Evolutionary conservation across 768 basidiomycete genomes (phyloP).

Genomic region (Daedalea quercina): DNA sequence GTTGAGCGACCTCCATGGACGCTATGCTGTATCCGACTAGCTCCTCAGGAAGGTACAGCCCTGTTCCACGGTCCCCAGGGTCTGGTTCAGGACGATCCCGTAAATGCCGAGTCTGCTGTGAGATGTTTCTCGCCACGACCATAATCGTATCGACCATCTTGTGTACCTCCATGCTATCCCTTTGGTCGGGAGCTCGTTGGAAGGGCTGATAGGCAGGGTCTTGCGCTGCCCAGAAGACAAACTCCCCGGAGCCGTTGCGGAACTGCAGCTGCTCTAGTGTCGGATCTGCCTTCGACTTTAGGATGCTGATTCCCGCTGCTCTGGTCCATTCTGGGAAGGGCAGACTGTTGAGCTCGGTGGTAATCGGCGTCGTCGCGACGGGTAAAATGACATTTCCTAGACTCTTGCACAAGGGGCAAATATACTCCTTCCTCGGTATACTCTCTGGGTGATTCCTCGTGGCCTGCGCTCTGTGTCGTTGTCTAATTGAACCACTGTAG

Average conservation of each 20-base stretch:
- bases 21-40: conserved; percentile 84
- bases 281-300: conserved; percentile 76
- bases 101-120: conserved; percentile 79
- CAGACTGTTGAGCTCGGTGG: conserved; percentile 41
- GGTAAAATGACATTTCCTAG: conserved; percentile 93
- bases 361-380: conserved; percentile 46
- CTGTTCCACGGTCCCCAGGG: conserved; percentile 66
- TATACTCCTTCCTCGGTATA: conserved; percentile 89
- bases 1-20: conserved; percentile 71
- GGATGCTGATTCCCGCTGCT: conserved; percentile 79
- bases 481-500: conserved; percentile 80
- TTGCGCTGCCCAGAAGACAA: conserved; percentile 84
- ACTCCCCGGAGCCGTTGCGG: conserved; percentile 78
- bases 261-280: conserved; percentile 68
- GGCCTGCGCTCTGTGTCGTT: conserved; percentile 81
- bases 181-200: conserved; percentile 42
- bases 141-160: conserved; percentile 89
- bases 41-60: conserved; percentile 89
- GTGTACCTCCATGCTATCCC: conserved; percentile 50
- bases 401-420: conserved; percentile 96
- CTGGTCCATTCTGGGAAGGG: conserved; percentile 89
- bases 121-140: conserved; percentile 69
- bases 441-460: conserved; percentile 93
- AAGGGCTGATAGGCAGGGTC: conserved; percentile 61
- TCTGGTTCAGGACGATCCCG: conserved; percentile 74